Conservation (phyloP, 371 early-diverging fungal species). For the Choanephora cucurbitarum region DNA sequence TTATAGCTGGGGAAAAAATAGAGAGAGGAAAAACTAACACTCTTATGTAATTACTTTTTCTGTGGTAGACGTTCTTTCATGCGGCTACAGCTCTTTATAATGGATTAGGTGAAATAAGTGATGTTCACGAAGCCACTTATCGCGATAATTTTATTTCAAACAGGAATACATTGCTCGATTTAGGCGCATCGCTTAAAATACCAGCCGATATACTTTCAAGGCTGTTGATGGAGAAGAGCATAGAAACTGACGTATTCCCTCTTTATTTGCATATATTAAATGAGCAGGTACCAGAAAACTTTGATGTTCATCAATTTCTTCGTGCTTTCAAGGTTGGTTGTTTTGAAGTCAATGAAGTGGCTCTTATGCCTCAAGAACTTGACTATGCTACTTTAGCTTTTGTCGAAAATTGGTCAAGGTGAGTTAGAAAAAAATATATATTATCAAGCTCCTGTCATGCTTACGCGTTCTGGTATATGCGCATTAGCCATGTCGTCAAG, state of each 20-base stretch:
- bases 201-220: conserved; percentile 24
- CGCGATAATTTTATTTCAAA: conserved; percentile 22
- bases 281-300: conserved; percentile 24
- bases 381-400: conserved; percentile 35
- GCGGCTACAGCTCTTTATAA: conserved; percentile 38
- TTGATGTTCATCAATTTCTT: conserved; percentile 33
- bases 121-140: conserved; percentile 13
- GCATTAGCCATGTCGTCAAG: conserved; percentile 35
- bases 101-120: conserved; percentile 12
- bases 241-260: conserved; percentile 57
- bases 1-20: too few relatives aligned
- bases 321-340: conserved; percentile 39
- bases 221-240: conserved; percentile 57
- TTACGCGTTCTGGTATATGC: too few relatives aligned
- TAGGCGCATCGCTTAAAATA: conserved; percentile 39
- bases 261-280: conserved; percentile 46
- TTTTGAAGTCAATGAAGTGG: conserved; percentile 39
- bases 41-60: background rate
- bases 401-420: conserved; percentile 50
- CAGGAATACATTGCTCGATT: conserved; percentile 28
- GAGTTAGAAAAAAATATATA: too few relatives aligned
- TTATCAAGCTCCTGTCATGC: too few relatives aligned
- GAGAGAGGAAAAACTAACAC: too few relatives aligned
- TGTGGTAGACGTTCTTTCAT: conserved; percentile 40
- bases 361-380: conserved; percentile 33